Base-by-base conservation (phyloP, 148 eudicot species). In the Nepenthes mirabilis region DNA sequence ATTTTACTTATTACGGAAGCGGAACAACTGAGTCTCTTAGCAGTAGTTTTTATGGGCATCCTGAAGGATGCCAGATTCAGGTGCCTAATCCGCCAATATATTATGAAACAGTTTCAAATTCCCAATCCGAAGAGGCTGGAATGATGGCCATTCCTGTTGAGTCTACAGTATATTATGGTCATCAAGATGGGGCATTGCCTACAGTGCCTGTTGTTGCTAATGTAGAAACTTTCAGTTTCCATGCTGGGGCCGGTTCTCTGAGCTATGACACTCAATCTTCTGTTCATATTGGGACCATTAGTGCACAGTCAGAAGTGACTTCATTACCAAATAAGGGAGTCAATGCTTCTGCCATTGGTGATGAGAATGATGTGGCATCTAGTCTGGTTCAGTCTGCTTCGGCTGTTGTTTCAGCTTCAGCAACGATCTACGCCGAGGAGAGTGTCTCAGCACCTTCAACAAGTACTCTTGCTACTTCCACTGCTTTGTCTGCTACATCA, bases 1-100 rank as follows among this genome's bases (percentile, higher is more conserved):
- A 49, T 47, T 66, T 71, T 72, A 79, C 71, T 56, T 83, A 80
- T 67, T 86, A 78, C 65, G 78, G 72, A 34, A 85, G 72, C 60
- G 11, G 77, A 33, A 61, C 56, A 56, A 37, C 71, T 5, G 76
- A 62, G n/a, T 36, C 65, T n/a, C 49, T 68, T 1, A 75, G 77
- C 43, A 65, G 33, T 75, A 70, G 48, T 48, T 71, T 62, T 57
- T 80, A 87, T 70, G 74, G 65, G 57, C 81, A 66, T 70, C 68
- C 77, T 62, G 82, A 73, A 61, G 87, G 63, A 60, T 55, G 37
- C 52, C 87, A 83, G 11, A 52, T 60, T 53, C 62, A 81, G 67
- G 58, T 70, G 57, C 55, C 79, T 57, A 71, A 68, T 62, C 73
- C 72, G 51, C 71, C 80, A 50, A 53, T 76, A 48, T 88, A 85